These are phyloP conservation scores for Rhizophora mangle DNA, from an alignment of 345 rosid genomes.

Conservation along the genomic window DNA sequence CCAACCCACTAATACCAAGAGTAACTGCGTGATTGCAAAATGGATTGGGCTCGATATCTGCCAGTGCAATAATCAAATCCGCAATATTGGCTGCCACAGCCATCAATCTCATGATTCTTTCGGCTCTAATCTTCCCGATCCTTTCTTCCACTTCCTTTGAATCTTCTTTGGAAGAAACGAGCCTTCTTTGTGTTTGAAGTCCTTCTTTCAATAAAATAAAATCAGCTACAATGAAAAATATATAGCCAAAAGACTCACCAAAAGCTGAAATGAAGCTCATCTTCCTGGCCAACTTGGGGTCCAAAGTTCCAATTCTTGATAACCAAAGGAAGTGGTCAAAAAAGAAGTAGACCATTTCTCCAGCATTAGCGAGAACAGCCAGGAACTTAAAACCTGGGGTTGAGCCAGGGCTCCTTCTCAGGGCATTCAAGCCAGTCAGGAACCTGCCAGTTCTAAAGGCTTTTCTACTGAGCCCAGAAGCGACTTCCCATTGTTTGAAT, in stretches of 20 bases:
- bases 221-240: conserved; percentile 70
- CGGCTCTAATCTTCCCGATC: conserved; percentile 47
- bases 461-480: conserved; percentile 91
- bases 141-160: conserved; percentile 33
- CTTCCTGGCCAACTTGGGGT: conserved; percentile 54
- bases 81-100: conserved; percentile 84
- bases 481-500: conserved; percentile 89
- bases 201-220: conserved; percentile 58
- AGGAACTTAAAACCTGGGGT: conserved; percentile 44
- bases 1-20: conserved; percentile 84
- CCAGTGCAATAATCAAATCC: conserved; percentile 75
- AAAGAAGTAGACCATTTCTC: conserved; percentile 95
- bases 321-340: conserved; percentile 95
- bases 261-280: conserved; percentile 96
- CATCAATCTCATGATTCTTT: conserved; percentile 81
- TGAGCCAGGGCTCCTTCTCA: conserved; percentile 68
- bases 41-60: conserved; percentile 86
- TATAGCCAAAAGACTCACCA: conserved; percentile 94
- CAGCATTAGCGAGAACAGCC: conserved; percentile 73
- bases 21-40: conserved; percentile 71
- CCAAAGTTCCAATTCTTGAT: conserved; percentile 78
- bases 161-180: conserved; percentile 19
- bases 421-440: conserved; percentile 86
- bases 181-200: conserved; percentile 41
- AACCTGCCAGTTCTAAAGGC: conserved; percentile 89